Evolutionary conservation across 1,284 basidiomycete genomes (phyloP), one percentile per base, ranked within the genome.

Genomic region (Ceratobasidium sp.): DNA sequence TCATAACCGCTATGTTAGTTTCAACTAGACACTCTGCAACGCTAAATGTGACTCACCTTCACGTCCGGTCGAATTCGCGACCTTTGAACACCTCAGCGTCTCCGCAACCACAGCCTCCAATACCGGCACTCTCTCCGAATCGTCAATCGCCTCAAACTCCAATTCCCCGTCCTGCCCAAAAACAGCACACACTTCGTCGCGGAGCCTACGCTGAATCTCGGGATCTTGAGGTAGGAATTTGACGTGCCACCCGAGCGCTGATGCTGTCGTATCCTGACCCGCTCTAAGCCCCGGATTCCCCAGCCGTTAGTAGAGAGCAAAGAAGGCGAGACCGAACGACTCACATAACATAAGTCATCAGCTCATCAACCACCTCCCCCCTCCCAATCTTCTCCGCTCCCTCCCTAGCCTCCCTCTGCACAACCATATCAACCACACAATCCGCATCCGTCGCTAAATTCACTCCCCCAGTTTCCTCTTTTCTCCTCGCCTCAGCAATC

Each of bases 381-480:
- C 19, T 60, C 7, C 44, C 56, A 9, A 71, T 22, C 45, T 24
- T 17, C 6, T 71, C 67, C 14, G 59, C n/a, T 11, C 50, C 59
- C 29, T 72, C 57, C 2, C 67, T 56, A 4, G 31, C 17, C 29
- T 71, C 67, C 7, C 45, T 29, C 67, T 71, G 54, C 6, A 56
- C 47, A 22, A 71, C 31, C 67, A 71, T 71, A 33, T 71, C 67
- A 41, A 71, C 41, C 29, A 71, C 56, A 48, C 67, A 71, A 29
- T 71, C 67, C 2, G 67, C 67, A 36, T 71, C 67, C 1, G 54
- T 71, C 8, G 45, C 41, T 22, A 71, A 54, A 5, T 22, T 33
- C 33, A 36, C 24, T n/a, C 60, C 47, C 19, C 24, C 47, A 15
- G 27, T 50, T 4, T 29, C 24, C 7, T 50, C 19, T 24, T 17